These are phyloP conservation scores for Gracilaria gracilis DNA, from an alignment of 23 red algal species.

Conservation along the genomic window DNA sequence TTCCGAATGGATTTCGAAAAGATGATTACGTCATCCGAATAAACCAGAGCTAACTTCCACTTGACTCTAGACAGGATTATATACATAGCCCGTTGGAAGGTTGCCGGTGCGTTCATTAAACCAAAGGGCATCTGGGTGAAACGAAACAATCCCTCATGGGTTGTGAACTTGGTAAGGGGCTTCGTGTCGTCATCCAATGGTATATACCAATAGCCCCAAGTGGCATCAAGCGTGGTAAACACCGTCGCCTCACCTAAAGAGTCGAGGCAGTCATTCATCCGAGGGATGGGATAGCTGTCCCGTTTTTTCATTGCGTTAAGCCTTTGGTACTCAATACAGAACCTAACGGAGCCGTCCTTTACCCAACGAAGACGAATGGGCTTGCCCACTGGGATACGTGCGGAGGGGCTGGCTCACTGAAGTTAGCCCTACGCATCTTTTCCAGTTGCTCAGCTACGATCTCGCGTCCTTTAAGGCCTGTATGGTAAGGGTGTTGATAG, in stretches of 20 bases:
- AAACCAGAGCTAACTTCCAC: background rate
- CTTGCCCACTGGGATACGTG: slow-evolving; percentile 7
- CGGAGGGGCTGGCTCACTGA: background rate
- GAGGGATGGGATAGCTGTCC: too few relatives aligned
- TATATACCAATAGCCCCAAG: too few relatives aligned
- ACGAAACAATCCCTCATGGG: background rate
- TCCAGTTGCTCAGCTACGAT: background rate
- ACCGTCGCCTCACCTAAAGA: too few relatives aligned
- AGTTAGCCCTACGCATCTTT: background rate
- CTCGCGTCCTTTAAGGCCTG: slow-evolving; percentile 12
- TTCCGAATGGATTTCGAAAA: background rate
- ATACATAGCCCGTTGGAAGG: background rate
- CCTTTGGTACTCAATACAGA: too few relatives aligned
- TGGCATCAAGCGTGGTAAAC: too few relatives aligned
- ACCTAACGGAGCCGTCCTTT: background rate
- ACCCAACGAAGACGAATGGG: background rate
- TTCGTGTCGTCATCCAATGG: too few relatives aligned
- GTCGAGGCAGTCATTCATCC: too few relatives aligned
- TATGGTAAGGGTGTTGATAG: background rate
- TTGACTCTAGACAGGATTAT: background rate
- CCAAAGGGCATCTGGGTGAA: background rate
- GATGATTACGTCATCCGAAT: background rate
- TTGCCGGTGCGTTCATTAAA: background rate
- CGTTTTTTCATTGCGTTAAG: too few relatives aligned
- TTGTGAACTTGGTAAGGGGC: too few relatives aligned